phyloP scores from a whole-genome alignment of 306 rosid genomes.

The Carpinus fangiana region DNA sequence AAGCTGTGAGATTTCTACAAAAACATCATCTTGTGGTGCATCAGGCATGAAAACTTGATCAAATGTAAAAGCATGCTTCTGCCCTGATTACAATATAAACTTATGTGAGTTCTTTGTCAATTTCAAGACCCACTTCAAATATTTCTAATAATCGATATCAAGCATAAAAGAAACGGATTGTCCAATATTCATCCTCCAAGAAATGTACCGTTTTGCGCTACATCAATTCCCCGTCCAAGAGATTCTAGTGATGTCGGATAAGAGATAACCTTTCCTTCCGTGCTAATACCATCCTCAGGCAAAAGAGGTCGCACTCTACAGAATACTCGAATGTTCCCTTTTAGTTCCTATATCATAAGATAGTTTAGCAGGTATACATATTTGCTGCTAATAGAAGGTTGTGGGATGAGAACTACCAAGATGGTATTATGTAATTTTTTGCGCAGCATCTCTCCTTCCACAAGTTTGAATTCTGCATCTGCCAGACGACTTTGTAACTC shows the following conservation, averaged over 20 bases:
- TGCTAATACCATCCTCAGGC: slow-evolving; percentile 63
- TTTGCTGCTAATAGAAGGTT: slow-evolving; percentile 7
- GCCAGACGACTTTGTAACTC: slow-evolving; percentile 70
- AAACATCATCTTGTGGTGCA: slow-evolving; percentile 76
- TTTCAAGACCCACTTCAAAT: not conserved
- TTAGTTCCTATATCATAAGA: slow-evolving; percentile 65
- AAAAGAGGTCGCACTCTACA: slow-evolving; percentile 93
- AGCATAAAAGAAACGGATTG: not conserved
- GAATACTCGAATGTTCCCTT: slow-evolving; percentile 97
- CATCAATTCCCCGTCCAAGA: slow-evolving; percentile 81
- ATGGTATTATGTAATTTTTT: slow-evolving; percentile 90
- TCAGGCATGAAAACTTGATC: slow-evolving; percentile 92
- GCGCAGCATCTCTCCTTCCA: slow-evolving; percentile 84
- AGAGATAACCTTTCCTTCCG: slow-evolving; percentile 67
- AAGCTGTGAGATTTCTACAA: slow-evolving; percentile 91
- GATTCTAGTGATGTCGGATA: slow-evolving; percentile 88
- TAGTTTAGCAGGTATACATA: slow-evolving; percentile 18
- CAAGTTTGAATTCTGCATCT: slow-evolving; percentile 77
- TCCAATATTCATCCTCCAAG: slow-evolving; percentile 3
- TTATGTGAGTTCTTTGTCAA: slow-evolving; percentile 15
- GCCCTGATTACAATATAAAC: slow-evolving; percentile 55
- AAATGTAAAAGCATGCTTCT: slow-evolving; percentile 80
- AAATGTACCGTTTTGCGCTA: slow-evolving; percentile 67
- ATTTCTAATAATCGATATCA: not conserved
- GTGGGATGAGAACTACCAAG: slow-evolving; percentile 53